These are phyloP conservation scores for Gossypium turneri DNA, from an alignment of 345 rosid species.

Conservation along the genomic window DNA sequence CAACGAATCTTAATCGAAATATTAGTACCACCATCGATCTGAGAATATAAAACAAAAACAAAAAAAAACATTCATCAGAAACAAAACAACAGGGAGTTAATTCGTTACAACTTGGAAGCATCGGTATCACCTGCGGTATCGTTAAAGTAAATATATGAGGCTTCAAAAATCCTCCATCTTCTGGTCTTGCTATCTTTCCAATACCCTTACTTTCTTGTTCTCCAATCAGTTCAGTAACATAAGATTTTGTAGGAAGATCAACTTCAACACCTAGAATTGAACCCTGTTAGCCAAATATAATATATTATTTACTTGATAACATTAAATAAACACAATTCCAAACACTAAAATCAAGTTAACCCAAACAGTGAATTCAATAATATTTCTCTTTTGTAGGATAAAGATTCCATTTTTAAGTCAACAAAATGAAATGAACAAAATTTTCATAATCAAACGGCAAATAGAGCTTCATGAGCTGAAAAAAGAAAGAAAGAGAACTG, in stretches of 20 bases:
- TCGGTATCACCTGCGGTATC: background rate
- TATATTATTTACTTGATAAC: background rate
- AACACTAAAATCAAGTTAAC: background rate
- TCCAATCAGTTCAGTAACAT: background rate
- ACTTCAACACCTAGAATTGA: background rate
- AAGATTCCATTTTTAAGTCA: no score
- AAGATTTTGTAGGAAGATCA: background rate
- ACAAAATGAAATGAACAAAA: background rate
- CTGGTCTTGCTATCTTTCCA: background rate
- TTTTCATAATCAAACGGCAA: background rate
- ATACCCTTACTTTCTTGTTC: background rate
- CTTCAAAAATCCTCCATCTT: background rate
- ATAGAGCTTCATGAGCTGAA: background rate
- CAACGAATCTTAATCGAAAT: conserved; percentile 65
- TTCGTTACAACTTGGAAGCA: background rate
- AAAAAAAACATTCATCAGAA: background rate
- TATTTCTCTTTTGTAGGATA: background rate
- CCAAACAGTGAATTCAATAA: background rate
- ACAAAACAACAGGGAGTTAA: background rate
- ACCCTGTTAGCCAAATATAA: background rate
- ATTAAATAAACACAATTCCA: background rate
- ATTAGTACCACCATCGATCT: conserved; percentile 92
- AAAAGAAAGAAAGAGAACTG: background rate
- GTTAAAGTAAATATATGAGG: background rate
- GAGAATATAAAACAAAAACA: conserved; percentile 11